Conservation (phyloP, 2,329 filamentous ascomycete genomes). For the Colletotrichum cereale region DNA sequence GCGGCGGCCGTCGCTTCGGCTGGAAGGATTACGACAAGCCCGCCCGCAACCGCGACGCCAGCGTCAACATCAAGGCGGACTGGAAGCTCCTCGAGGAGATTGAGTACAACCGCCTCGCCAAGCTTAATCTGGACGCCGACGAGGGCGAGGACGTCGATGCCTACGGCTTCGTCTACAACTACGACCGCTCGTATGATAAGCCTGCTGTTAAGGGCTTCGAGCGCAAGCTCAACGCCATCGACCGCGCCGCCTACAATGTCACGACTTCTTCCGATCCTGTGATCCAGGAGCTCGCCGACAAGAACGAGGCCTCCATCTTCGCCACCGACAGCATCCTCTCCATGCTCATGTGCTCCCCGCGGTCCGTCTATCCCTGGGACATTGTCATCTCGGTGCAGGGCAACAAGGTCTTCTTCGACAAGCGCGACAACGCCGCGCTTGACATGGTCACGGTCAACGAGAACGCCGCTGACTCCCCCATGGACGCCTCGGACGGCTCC, state of each 20-base stretch:
- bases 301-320: slow-evolving; percentile 96
- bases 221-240: slow-evolving; percentile 87
- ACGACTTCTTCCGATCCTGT: slow-evolving; percentile 96
- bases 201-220: slow-evolving; percentile 89
- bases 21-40: slow-evolving; percentile 99
- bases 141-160: slow-evolving; percentile 95
- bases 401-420: slow-evolving; percentile 98
- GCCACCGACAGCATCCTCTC: slow-evolving; percentile 97
- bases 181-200: slow-evolving; percentile 96
- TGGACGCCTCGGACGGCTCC: slow-evolving; percentile 91
- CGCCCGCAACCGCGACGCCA: slow-evolving; percentile 93
- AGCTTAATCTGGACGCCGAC: slow-evolving; percentile 95
- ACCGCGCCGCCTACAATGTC: slow-evolving; percentile 97
- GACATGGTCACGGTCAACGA: slow-evolving; percentile 99
- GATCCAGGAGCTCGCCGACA: slow-evolving; percentile 96
- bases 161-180: slow-evolving; percentile 99
- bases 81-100: slow-evolving; percentile 98
- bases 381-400: slow-evolving; percentile 93
- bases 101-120: slow-evolving; percentile 93
- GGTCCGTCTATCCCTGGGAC: slow-evolving; percentile 98
- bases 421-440: slow-evolving; percentile 93
- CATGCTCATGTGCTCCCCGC: slow-evolving; percentile 98
- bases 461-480: slow-evolving; percentile 94
- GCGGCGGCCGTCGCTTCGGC: slow-evolving; percentile 89
- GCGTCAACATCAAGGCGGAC: slow-evolving; percentile 94